These are phyloP conservation scores for Mycena vulgaris DNA, from an alignment of 768 basidiomycete species.

Conservation along the genomic window DNA sequence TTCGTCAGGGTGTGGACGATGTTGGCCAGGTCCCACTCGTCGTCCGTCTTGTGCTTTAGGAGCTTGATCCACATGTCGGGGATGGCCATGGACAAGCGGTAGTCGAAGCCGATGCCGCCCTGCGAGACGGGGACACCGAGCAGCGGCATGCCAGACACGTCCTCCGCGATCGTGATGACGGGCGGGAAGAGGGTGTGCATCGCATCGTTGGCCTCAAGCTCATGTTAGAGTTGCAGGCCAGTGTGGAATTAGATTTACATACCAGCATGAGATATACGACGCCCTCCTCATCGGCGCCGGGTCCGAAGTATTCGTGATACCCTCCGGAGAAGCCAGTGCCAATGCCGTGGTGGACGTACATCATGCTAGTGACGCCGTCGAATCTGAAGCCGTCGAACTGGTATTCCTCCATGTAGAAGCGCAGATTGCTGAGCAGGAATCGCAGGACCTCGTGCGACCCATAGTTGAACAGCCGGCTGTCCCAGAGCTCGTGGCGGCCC, in stretches of 20 bases:
- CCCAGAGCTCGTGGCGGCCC: constrained; percentile 97
- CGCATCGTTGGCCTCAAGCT: constrained; percentile 87
- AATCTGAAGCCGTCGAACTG: constrained; percentile 98
- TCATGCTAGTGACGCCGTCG: constrained; percentile 99
- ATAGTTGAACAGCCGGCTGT: constrained; percentile 98
- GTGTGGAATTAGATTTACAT: constrained; percentile 45
- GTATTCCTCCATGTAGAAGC: constrained; percentile 97
- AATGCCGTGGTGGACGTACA: constrained; percentile 98
- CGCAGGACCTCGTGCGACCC: constrained; percentile 93
- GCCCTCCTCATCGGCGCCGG: constrained; percentile 86
- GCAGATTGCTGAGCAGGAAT: constrained; percentile 94
- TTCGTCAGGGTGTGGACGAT: constrained; percentile 94
- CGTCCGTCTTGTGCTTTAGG: constrained; percentile 91
- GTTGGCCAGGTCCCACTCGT: constrained; percentile 89
- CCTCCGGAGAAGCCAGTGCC: constrained; percentile 98
- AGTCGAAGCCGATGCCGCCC: constrained; percentile 98
- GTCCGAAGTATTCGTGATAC: constrained; percentile 98
- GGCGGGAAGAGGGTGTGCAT: constrained; percentile 87
- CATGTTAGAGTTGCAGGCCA: constrained; percentile 24
- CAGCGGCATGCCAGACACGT: constrained; percentile 99
- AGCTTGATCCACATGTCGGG: constrained; percentile 99
- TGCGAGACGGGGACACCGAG: constrained; percentile 83
- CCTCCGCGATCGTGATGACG: constrained; percentile 95
- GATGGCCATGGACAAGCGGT: constrained; percentile 97
- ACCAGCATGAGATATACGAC: constrained; percentile 98